A percentile compares a stretch with the other conserved stretches of the same genome.
Evolutionary conservation across 345 rosid genomes (phyloP).

Genomic region (Eutrema japonicum): DNA sequence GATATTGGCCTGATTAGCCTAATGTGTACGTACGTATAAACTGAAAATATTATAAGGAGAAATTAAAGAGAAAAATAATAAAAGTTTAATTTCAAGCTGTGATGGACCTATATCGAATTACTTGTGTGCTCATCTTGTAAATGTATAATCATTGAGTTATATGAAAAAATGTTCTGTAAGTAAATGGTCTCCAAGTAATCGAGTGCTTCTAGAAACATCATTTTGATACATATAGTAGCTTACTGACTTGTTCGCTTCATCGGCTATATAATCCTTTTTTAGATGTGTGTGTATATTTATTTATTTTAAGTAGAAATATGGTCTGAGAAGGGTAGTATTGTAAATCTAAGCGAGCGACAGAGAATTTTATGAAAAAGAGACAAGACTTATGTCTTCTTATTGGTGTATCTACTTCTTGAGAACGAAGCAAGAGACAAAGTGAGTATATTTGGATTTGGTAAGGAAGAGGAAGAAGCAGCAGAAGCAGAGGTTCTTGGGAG

Average conservation of each 20-base stretch:
- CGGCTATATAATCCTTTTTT: constrained; percentile 23
- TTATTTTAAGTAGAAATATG: constrained; percentile 5
- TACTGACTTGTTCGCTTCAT: constrained; percentile 19
- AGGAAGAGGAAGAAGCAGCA: constrained; percentile 36
- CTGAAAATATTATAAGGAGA: neutral
- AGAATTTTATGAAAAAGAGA: constrained; percentile 16
- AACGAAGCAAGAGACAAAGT: constrained; percentile 30
- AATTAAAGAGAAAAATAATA: neutral
- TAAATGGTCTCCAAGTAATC: constrained; percentile 35
- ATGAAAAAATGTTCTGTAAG: constrained; percentile 27
- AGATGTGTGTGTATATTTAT: neutral
- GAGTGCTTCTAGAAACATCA: constrained; percentile 47
- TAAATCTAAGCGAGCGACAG: constrained; percentile 2
- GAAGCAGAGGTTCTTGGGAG: constrained; percentile 31
- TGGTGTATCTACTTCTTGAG: constrained; percentile 36
- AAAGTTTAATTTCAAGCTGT: constrained; percentile 19
- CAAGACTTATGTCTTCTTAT: constrained; percentile 36
- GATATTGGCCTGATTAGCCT: neutral
- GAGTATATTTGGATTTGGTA: constrained; percentile 24
- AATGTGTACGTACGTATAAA: constrained; percentile 1
- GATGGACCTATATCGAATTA: constrained; percentile 40
- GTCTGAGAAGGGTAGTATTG: constrained; percentile 27
- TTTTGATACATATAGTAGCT: constrained; percentile 28
- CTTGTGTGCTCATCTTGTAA: constrained; percentile 42
- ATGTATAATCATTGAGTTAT: constrained; percentile 43